Conservation (phyloP, 2,329 filamentous ascomycete genomes). For the Colletotrichum graminicola region DNA sequence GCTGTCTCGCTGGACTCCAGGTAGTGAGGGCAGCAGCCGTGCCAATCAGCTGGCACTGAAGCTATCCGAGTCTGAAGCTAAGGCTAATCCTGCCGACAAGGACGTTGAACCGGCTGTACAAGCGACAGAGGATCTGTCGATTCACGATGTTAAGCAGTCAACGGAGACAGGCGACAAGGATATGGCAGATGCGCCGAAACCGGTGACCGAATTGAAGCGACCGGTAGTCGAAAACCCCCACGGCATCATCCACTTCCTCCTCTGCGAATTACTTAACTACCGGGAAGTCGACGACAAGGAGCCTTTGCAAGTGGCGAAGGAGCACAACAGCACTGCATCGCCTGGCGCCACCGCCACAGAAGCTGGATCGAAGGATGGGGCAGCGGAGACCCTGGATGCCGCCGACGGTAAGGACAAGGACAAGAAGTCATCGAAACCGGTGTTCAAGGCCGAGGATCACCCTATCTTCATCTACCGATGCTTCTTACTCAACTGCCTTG, state of each 20-base stretch:
- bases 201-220: conserved; percentile 76
- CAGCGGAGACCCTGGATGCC: conserved; percentile 35
- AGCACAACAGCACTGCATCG: conserved; percentile 53
- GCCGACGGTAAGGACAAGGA: conserved; percentile 54
- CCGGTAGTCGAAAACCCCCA: conserved; percentile 93
- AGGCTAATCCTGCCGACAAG: conserved; percentile 35
- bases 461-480: conserved; percentile 97
- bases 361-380: conserved; percentile 34
- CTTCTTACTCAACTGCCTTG: conserved; percentile 91
- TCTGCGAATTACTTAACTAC: conserved; percentile 92
- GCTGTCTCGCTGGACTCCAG: conserved; percentile 70
- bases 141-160: conserved; percentile 69
- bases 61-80: conserved; percentile 48
- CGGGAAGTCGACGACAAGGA: conserved; percentile 93
- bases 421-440: conserved; percentile 76
- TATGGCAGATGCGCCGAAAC: conserved; percentile 74
- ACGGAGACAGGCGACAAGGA: conserved; percentile 71
- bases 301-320: conserved; percentile 58
- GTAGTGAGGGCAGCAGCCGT: conserved; percentile 51
- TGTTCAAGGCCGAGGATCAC: conserved; percentile 93
- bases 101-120: conserved; percentile 59
- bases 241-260: conserved; percentile 93
- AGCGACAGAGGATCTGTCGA: conserved; percentile 60
- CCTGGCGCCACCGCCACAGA: conserved; percentile 41
- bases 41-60: conserved; percentile 58